phyloP scores from a whole-genome alignment of 805 yeast species.

The Starmerella sirachaensis region DNA sequence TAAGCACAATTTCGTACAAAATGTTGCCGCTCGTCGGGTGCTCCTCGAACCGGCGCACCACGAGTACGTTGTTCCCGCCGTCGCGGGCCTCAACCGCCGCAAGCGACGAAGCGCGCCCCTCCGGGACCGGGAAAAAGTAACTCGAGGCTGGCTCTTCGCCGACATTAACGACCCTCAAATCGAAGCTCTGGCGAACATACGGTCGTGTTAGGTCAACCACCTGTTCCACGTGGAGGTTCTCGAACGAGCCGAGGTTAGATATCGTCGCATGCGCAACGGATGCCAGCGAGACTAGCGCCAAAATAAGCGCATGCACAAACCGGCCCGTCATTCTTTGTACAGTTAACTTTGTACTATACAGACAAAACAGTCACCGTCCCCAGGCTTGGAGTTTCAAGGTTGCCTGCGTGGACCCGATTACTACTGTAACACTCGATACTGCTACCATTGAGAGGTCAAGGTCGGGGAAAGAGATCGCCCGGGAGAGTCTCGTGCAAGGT shows the following conservation, averaged over 20 bases:
- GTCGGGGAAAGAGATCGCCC: too few relatives aligned
- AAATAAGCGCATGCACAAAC: too few relatives aligned
- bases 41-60: conserved; percentile 14
- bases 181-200: conserved; percentile 49
- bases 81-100: conserved; percentile 37
- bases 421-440: too few relatives aligned
- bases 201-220: conserved; percentile 53
- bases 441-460: too few relatives aligned
- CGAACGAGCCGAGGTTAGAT: conserved; percentile 4
- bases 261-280: neutral
- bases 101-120: conserved; percentile 32
- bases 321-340: too few relatives aligned
- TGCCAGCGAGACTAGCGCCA: neutral
- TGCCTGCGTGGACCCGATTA: too few relatives aligned
- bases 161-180: conserved; percentile 48
- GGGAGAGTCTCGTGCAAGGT: too few relatives aligned
- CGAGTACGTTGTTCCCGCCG: conserved; percentile 21
- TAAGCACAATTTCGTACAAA: conserved; percentile 39
- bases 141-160: conserved; percentile 41
- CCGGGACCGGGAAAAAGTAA: conserved; percentile 52
- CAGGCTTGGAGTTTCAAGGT: too few relatives aligned
- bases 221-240: conserved; percentile 45
- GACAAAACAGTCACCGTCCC: too few relatives aligned
- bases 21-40: conserved; percentile 23
- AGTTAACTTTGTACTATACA: too few relatives aligned